Conservation (phyloP, 2,329 filamentous ascomycete genomes). For the Pyrenophora teres region DNA sequence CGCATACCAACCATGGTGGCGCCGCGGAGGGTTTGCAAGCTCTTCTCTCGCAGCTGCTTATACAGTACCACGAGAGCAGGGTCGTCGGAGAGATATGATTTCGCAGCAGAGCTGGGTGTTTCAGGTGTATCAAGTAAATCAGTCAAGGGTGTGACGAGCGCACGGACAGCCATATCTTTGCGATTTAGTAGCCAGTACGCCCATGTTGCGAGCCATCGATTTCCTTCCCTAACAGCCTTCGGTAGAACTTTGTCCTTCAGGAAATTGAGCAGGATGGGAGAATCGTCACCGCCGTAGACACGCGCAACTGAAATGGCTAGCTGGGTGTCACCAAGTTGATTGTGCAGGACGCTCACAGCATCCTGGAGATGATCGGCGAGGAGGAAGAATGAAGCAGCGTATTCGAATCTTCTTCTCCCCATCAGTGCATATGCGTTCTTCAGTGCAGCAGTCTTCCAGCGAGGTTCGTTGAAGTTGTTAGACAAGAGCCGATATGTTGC, state of each 20-base stretch:
- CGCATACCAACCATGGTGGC: conserved; percentile 77
- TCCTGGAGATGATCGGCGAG: conserved; percentile 83
- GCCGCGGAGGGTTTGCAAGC: conserved; percentile 81
- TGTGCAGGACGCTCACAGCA: conserved; percentile 83
- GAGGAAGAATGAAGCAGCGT: conserved; percentile 94
- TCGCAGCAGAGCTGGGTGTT: conserved; percentile 72
- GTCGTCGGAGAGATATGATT: conserved; percentile 85
- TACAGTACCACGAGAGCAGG: conserved; percentile 88
- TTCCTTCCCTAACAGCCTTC: conserved; percentile 77
- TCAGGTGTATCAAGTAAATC: conserved; percentile 71
- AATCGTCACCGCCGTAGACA: conserved; percentile 84
- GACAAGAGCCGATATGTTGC: conserved; percentile 78
- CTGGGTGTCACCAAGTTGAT: conserved; percentile 85
- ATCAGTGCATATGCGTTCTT: conserved; percentile 97
- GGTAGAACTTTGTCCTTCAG: conserved; percentile 80
- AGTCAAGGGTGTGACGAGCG: conserved; percentile 80
- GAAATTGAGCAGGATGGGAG: conserved; percentile 72
- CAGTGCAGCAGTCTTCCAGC: conserved; percentile 85
- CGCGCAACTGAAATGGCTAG: conserved; percentile 86
- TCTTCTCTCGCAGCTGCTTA: conserved; percentile 79
- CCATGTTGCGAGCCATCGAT: conserved; percentile 95
- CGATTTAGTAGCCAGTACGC: conserved; percentile 89
- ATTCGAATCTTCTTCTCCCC: conserved; percentile 88
- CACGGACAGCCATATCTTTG: conserved; percentile 81
- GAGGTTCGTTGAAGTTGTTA: conserved; percentile 87